Base-by-base conservation (phyloP, 139 green algal genomes). In the Coccomyxa sp. region DNA sequence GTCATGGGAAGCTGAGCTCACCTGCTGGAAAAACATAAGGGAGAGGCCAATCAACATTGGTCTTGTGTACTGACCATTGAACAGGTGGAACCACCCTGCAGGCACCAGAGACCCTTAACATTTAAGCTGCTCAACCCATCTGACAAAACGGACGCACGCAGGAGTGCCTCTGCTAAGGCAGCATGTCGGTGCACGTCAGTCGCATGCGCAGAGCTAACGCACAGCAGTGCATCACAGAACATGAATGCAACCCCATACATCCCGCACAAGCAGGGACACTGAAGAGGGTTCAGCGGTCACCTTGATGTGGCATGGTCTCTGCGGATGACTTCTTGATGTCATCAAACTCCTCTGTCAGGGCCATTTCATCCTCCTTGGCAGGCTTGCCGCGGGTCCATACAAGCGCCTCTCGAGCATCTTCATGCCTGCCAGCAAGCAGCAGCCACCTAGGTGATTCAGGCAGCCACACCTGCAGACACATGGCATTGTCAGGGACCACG, bases 11-110 rank as follows among this genome's bases (percentile, higher is more conserved):
- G n/a, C n/a, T n/a, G n/a, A n/a, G n/a, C n/a, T n/a, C n/a, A n/a
- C 93, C 78, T 95, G 92, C 84, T 97, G 92, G 80, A 95, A 94
- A 5, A 96, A 80, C 88, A 97, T 93, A 1, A 96, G 88, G 29
- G 78, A 89, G 41, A 91, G 73, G 31, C 90, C 91, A 8, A 94
- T 82, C 22, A 79, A 55, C 75, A 95, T 80, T 8, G 90, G 88
- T 31, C 83, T 76, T 29, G 88, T 55, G 78, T 92, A 92, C 7
- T 82, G 76, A 8, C 18, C 29, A 6, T 37, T 58, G 22, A 88
- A 82, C 36, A 89, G 76, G 22, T 68, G 33, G 8, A 18, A 10
- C 6, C 58, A 58, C 7, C 71, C 75, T 79, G 72, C 79, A 36
- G 16, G 50, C 50, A 6, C 2, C 50, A 64, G 5, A 12, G 50